Evolutionary conservation across 805 yeast genomes (phyloP).

Genomic region (Dipodascus albidus): DNA sequence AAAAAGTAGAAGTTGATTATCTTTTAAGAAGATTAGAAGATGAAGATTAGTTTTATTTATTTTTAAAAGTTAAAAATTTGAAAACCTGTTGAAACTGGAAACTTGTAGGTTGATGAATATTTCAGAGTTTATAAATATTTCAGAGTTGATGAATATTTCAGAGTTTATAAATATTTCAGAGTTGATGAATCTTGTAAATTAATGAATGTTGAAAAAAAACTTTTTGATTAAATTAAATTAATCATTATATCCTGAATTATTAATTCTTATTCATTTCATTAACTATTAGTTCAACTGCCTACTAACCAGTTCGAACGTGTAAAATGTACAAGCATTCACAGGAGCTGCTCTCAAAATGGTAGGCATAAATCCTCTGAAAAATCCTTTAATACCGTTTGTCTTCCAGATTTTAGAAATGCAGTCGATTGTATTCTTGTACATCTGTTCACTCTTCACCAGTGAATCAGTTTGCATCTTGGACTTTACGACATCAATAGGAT

Average conservation of each 20-base stretch:
- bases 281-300: constrained; percentile 18
- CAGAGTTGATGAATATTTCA: no score
- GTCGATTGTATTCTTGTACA: constrained; percentile 44
- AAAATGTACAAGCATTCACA: constrained; percentile 94
- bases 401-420: constrained; percentile 45
- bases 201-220: no score
- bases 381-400: constrained; percentile 60
- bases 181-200: no score
- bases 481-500: constrained; percentile 87
- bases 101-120: no score
- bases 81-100: no score
- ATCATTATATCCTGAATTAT: no score
- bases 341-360: constrained; percentile 96
- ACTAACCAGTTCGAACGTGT: constrained; percentile 82
- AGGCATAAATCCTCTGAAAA: constrained; percentile 85
- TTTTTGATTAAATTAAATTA: no score
- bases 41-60: no score
- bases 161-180: no score
- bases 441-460: constrained; percentile 45
- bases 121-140: no score
- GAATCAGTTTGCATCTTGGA: constrained; percentile 77
- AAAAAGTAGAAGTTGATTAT: constrained; percentile 90
- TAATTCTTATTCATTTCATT: background rate
- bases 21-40: constrained; percentile 72
- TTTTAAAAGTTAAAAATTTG: no score